Percentiles rank a stretch among this genome's conserved stretches.
Evolutionary conservation across 805 yeast species (phyloP).

Genomic region (Metschnikowia reukaufii): DNA sequence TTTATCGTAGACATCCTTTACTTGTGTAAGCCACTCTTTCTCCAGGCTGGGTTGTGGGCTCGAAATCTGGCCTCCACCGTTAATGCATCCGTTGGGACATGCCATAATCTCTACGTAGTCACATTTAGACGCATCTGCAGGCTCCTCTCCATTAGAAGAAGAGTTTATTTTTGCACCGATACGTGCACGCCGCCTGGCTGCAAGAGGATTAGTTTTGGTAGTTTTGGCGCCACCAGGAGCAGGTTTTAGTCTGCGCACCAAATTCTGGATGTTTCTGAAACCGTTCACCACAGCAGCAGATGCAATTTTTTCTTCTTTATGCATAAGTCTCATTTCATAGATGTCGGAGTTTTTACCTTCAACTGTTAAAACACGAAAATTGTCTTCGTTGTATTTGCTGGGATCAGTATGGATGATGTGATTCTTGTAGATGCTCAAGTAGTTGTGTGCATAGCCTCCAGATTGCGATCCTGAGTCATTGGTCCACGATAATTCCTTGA

Average conservation of each 20-base stretch:
- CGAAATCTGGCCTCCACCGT: slow-evolving; percentile 91
- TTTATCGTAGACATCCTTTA: slow-evolving; percentile 33
- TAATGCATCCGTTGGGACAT: slow-evolving; percentile 96
- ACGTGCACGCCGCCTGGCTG: slow-evolving; percentile 47
- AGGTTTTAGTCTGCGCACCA: slow-evolving; percentile 77
- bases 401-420: slow-evolving; percentile 23
- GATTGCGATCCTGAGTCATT: slow-evolving; percentile 78
- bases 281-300: slow-evolving; percentile 76
- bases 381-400: slow-evolving; percentile 17
- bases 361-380: slow-evolving; percentile 37
- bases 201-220: slow-evolving; percentile 34
- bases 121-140: slow-evolving; percentile 62
- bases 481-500: slow-evolving; percentile 60
- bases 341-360: slow-evolving; percentile 77
- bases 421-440: slow-evolving; percentile 45
- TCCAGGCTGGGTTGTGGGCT: slow-evolving; percentile 38
- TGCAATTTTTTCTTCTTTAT: slow-evolving; percentile 42
- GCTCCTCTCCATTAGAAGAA: slow-evolving; percentile 18
- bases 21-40: slow-evolving; percentile 47
- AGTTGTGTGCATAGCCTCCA: slow-evolving; percentile 85
- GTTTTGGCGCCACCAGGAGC: slow-evolving; percentile 18
- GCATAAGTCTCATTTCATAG: slow-evolving; percentile 61
- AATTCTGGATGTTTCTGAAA: slow-evolving; percentile 88
- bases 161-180: slow-evolving; percentile 17
- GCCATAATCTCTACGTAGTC: slow-evolving; percentile 96